These are phyloP conservation scores for Bryum argenteum DNA, from an alignment of 225 moss, liverwort and hornwort genomes.

Conservation along the genomic window DNA sequence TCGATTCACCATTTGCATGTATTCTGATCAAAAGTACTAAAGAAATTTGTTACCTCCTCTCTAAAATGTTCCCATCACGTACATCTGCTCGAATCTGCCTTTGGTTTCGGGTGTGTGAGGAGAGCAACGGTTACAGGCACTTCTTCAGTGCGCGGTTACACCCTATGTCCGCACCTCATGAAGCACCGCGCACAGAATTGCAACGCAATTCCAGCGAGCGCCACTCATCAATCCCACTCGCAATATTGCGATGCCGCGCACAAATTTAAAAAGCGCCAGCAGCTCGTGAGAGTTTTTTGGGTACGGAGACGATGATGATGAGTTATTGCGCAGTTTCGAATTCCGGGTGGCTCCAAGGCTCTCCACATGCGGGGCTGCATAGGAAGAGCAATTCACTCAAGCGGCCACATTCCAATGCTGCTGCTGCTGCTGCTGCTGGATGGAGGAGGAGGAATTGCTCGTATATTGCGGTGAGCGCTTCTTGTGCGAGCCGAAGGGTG, in stretches of 20 bases:
- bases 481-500: constrained; percentile 25
- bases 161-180: background rate
- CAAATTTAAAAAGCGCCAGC: background rate
- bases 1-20: too few relatives aligned
- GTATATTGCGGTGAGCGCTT: constrained; percentile 10
- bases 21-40: too few relatives aligned
- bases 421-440: too few relatives aligned
- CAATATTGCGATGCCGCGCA: background rate
- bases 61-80: too few relatives aligned
- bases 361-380: background rate
- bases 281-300: background rate
- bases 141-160: background rate
- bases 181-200: background rate
- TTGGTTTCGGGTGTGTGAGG: too few relatives aligned
- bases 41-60: too few relatives aligned
- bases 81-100: too few relatives aligned
- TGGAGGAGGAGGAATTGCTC: background rate
- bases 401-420: too few relatives aligned
- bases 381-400: too few relatives aligned
- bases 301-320: constrained; percentile 22
- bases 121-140: background rate
- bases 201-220: too few relatives aligned
- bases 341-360: too few relatives aligned
- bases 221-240: background rate
- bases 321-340: background rate